These are phyloP conservation scores for Lentinus brumalis DNA, from an alignment of 768 basidiomycete species.

Conservation along the genomic window DNA sequence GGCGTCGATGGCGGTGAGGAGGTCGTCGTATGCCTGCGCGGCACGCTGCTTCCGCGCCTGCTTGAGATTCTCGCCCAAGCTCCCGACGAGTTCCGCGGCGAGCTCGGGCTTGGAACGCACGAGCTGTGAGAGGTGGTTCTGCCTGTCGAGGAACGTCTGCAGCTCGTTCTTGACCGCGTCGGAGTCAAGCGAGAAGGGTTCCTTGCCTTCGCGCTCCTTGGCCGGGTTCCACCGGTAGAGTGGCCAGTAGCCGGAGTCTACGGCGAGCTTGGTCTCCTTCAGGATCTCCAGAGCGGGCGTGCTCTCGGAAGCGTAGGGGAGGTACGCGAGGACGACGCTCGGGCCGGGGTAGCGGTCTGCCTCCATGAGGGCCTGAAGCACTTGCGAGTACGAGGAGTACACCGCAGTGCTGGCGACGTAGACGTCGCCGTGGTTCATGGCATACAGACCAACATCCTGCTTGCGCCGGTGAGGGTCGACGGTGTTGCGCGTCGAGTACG, in stretches of 20 bases:
- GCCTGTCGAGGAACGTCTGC: slow-evolving; percentile 89
- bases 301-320: slow-evolving; percentile 83
- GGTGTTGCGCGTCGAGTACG: slow-evolving; percentile 78
- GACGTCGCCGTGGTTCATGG: slow-evolving; percentile 97
- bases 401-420: slow-evolving; percentile 96
- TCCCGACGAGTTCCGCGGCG: slow-evolving; percentile 80
- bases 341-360: slow-evolving; percentile 91
- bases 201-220: slow-evolving; percentile 70
- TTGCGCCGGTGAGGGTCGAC: slow-evolving; percentile 78
- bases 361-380: slow-evolving; percentile 87
- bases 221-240: slow-evolving; percentile 96
- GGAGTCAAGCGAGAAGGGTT: slow-evolving; percentile 91
- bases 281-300: slow-evolving; percentile 85
- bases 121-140: slow-evolving; percentile 96
- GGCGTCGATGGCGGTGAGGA: slow-evolving; percentile 83
- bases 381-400: slow-evolving; percentile 94
- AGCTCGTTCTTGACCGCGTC: slow-evolving; percentile 93
- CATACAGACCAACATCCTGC: slow-evolving; percentile 96
- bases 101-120: slow-evolving; percentile 78
- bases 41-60: slow-evolving; percentile 83
- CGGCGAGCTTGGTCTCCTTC: slow-evolving; percentile 96
- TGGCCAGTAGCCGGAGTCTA: slow-evolving; percentile 97
- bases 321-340: slow-evolving; percentile 89
- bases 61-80: slow-evolving; percentile 80
- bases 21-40: slow-evolving; percentile 78